phyloP scores from a whole-genome alignment of 129 eudicot genomes.

The Calendula officinalis region DNA sequence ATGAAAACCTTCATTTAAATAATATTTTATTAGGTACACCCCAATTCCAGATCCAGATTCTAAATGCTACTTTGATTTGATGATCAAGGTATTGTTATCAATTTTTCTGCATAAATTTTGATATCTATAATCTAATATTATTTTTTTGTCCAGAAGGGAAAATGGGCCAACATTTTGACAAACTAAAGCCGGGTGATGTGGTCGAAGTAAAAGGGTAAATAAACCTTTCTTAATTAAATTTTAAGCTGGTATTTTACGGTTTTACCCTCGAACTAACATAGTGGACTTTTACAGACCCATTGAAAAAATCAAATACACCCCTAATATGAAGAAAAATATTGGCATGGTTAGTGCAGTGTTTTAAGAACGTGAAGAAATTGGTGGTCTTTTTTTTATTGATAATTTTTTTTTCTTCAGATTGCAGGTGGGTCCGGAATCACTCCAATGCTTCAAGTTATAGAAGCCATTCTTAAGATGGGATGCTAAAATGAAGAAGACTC shows the following conservation, averaged over 20 bases:
- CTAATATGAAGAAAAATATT: constrained; percentile 97
- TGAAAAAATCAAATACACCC: constrained; percentile 85
- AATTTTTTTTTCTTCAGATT: constrained; percentile 45
- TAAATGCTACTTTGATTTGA: constrained; percentile 87
- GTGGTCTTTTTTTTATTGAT: neutral
- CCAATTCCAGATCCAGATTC: constrained; percentile 95
- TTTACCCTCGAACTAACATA: constrained; percentile 17
- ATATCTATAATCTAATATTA: neutral
- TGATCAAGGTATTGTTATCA: constrained; percentile 62
- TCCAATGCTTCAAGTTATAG: constrained; percentile 96
- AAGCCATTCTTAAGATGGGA: constrained; percentile 84
- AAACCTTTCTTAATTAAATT: neutral
- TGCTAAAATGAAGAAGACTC: too few species aligned
- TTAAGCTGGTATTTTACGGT: constrained; percentile 10
- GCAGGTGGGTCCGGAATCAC: constrained; percentile 98
- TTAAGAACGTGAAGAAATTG: neutral
- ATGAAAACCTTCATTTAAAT: neutral
- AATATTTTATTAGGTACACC: constrained; percentile 66
- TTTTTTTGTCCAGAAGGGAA: constrained; percentile 84
- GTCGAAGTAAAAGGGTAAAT: constrained; percentile 96
- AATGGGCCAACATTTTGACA: constrained; percentile 99
- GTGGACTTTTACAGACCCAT: constrained; percentile 66
- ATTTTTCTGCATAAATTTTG: constrained; percentile 9
- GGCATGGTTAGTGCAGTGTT: constrained; percentile 71
- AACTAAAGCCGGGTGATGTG: constrained; percentile 91